Base-by-base conservation (phyloP, 495 filamentous ascomycete species). In the Emericellopsis terricola region DNA sequence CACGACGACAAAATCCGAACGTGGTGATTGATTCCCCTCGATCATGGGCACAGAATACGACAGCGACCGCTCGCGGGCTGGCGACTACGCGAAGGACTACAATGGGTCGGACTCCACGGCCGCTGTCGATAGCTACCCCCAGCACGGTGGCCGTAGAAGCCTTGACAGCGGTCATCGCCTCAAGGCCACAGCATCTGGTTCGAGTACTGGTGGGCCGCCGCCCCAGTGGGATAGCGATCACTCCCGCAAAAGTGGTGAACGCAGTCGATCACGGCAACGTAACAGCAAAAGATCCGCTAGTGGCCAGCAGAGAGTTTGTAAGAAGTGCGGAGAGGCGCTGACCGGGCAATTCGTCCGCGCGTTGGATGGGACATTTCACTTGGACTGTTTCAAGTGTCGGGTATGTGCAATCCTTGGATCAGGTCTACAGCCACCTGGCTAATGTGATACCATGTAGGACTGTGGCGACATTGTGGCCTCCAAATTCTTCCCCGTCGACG, bases 351-450 rank as follows among this genome's bases (percentile, higher is more conserved):
- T 94, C 53, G 89, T 99, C 33, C 71, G 89, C 41, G 89, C 89
- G 8, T 54, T 99, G 20, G 79, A 79, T 16, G 84, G 80, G 19
- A 94, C 87, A 32, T 99, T 78, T 50, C 89, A 99, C 65, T 59
- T 99, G 34, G 89, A 99, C 46, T 99, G 89, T 63, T 99, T 99
- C 52, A 89, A 78, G 53, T 99, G 89, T 56, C 70, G 83, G 55
- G 89, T 96, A 68, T 80, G 68, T 24, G 19, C 21, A n/a, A 27
- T 17, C 33, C 26, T 23, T 35, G 15, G 5, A 19, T 15, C 10
- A 15, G 11, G 3, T 15, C 24, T 13, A 17, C 33, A 15, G 27
- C 19, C 24, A 28, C 28, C 11, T 36, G 19, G 26, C 31, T 24
- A 31, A 10, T 28, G 19, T 47, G 28, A 28, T 41, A 15, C 15